Conservation (phyloP, 176 grass and related monocot species). For the Luzula sylvatica region DNA sequence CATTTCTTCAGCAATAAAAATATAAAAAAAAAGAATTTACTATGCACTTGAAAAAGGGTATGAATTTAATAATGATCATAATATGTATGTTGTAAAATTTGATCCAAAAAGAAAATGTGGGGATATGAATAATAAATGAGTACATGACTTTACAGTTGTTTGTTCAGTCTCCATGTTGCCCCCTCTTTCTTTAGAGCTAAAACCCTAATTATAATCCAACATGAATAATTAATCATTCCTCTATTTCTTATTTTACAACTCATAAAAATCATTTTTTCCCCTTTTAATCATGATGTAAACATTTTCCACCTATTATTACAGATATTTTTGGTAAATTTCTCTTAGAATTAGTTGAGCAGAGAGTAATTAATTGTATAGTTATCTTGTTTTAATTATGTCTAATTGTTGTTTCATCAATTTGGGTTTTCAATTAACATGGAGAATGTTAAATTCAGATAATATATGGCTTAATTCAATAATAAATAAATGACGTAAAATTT, state of each 20-base stretch:
- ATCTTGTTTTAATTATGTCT: not conserved
- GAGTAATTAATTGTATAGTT: not conserved
- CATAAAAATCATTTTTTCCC: constrained; percentile 21
- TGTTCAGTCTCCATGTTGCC: constrained; percentile 39
- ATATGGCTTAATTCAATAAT: too few species aligned
- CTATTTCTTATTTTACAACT: constrained; percentile 23
- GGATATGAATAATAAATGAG: constrained; percentile 47
- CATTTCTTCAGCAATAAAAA: too few species aligned
- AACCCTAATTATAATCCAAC: constrained; percentile 27
- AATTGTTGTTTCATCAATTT: not conserved
- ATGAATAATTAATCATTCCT: constrained; percentile 25
- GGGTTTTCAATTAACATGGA: too few species aligned
- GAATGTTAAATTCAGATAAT: too few species aligned
- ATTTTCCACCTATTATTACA: constrained; percentile 7
- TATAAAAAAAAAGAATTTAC: constrained; percentile 12
- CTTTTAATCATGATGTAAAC: not conserved
- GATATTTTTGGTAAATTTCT: constrained; percentile 10
- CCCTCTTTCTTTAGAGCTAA: constrained; percentile 26
- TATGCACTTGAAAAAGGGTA: constrained; percentile 31
- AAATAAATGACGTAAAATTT: too few species aligned
- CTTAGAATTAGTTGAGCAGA: not conserved
- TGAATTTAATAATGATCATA: constrained; percentile 7
- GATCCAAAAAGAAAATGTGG: constrained; percentile 25
- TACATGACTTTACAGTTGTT: constrained; percentile 63
- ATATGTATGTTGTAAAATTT: constrained; percentile 12